Percentiles rank a stretch among this genome's conserved stretches.
Evolutionary conservation across 108 stramenopile genomes (phyloP).

Genomic region (Pseudonitzschia pungens): DNA sequence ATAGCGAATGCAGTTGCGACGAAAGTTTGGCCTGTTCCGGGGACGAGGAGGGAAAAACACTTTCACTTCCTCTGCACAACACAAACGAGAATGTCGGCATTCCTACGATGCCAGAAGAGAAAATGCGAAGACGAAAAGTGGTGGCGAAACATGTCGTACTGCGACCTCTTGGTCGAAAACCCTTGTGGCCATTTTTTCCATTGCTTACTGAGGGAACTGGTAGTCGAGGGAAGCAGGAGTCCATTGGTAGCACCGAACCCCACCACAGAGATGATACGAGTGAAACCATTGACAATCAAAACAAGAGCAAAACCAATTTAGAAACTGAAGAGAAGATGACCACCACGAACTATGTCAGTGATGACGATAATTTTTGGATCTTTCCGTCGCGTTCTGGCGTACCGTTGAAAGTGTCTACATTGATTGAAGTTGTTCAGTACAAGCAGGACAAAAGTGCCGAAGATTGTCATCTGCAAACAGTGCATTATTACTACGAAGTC

Average conservation of each 20-base stretch:
- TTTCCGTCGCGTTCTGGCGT: slow-evolving; percentile 8
- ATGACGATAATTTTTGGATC: slow-evolving; percentile 8
- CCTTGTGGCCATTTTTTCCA: slow-evolving; percentile 15
- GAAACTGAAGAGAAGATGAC: background rate
- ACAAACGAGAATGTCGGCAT: background rate
- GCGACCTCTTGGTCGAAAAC: slow-evolving; percentile 21
- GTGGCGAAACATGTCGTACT: slow-evolving; percentile 9
- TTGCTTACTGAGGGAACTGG: background rate
- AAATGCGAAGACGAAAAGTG: background rate
- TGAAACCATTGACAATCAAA: background rate
- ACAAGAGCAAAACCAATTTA: too few relatives aligned
- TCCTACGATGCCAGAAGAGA: background rate
- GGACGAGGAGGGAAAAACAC: too few relatives aligned
- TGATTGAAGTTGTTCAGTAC: background rate
- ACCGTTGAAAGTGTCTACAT: background rate
- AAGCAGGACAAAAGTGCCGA: background rate
- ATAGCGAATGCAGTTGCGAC: background rate
- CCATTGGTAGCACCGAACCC: background rate
- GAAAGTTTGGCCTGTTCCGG: too few relatives aligned
- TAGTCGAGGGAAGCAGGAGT: slow-evolving; percentile 9
- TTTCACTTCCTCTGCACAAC: too few relatives aligned
- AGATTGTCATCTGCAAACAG: background rate
- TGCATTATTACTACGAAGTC: background rate
- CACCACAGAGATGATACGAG: background rate
- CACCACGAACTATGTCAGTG: background rate